Evolutionary conservation across 768 basidiomycete genomes (phyloP).

Genomic region (Neoboletus magnificus): DNA sequence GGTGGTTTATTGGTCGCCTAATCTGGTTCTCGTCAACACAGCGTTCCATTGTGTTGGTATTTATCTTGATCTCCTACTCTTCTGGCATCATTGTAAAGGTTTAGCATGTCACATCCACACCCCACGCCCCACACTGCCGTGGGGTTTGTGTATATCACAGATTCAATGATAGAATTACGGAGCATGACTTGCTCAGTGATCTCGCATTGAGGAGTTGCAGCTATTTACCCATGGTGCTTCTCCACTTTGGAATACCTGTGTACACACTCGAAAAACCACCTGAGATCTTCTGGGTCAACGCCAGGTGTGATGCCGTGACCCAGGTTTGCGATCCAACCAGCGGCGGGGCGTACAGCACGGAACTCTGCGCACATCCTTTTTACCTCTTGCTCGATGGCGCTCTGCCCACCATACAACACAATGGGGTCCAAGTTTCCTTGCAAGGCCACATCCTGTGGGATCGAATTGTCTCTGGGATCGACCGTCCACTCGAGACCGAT

Average conservation of each 20-base stretch:
- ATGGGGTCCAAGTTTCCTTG: slow-evolving; percentile 96
- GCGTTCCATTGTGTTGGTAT: slow-evolving; percentile 20
- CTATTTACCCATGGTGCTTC: not conserved
- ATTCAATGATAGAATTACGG: slow-evolving; percentile 10
- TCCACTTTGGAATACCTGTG: slow-evolving; percentile 65
- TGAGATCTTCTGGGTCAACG: slow-evolving; percentile 90
- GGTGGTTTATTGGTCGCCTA: not conserved
- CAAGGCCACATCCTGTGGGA: slow-evolving; percentile 61
- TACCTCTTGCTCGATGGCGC: slow-evolving; percentile 83
- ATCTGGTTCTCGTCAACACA: slow-evolving; percentile 2
- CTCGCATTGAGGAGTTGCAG: not conserved
- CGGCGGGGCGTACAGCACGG: slow-evolving; percentile 43
- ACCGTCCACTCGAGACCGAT: slow-evolving; percentile 92
- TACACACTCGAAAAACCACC: slow-evolving; percentile 88
- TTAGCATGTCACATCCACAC: slow-evolving; percentile 19
- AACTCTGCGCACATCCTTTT: slow-evolving; percentile 82
- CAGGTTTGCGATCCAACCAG: slow-evolving; percentile 95
- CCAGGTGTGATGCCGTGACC: slow-evolving; percentile 97
- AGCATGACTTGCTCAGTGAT: slow-evolving; percentile 2
- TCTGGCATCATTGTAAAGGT: slow-evolving; percentile 30
- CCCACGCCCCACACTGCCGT: slow-evolving; percentile 14
- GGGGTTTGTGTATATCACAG: slow-evolving; percentile 18
- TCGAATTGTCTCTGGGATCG: slow-evolving; percentile 61
- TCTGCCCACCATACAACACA: slow-evolving; percentile 78
- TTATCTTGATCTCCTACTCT: slow-evolving; percentile 26